Conservation (phyloP, 306 rosid species). For the Trifolium subterraneum region DNA sequence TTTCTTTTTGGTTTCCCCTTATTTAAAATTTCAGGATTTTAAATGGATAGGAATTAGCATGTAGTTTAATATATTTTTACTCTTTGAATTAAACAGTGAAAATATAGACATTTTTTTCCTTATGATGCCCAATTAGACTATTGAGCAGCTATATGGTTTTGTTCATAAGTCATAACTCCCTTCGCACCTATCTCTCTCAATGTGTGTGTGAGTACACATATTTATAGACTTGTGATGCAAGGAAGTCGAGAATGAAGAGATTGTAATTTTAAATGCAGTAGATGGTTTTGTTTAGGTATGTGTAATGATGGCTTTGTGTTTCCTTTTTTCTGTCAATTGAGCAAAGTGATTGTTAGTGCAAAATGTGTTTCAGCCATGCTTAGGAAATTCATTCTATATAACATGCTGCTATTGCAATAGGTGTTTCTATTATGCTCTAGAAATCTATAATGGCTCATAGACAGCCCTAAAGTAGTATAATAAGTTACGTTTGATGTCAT, state of each 20-base stretch:
- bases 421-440: neutral
- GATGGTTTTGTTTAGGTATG: slow-evolving; percentile 24
- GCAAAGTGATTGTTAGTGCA: neutral
- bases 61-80: no score
- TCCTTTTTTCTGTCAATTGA: neutral
- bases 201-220: no score
- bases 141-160: no score
- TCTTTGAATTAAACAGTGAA: no score
- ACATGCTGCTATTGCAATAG: no score
- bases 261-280: neutral
- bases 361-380: neutral
- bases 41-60: no score
- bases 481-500: neutral
- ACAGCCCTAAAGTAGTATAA: neutral
- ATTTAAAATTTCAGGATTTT: no score
- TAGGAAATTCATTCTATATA: neutral
- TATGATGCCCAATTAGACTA: no score
- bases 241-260: slow-evolving; percentile 25
- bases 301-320: slow-evolving; percentile 30
- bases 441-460: neutral
- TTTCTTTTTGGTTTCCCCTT: no score
- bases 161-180: no score
- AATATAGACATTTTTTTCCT: no score
- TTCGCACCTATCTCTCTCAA: no score
- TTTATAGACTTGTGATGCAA: slow-evolving; percentile 14